A percentile compares a stretch with the other conserved stretches of the same genome.
phyloP scores from a whole-genome alignment of 2,329 filamentous ascomycete genomes.

The Phyllosticta capitalensis region DNA sequence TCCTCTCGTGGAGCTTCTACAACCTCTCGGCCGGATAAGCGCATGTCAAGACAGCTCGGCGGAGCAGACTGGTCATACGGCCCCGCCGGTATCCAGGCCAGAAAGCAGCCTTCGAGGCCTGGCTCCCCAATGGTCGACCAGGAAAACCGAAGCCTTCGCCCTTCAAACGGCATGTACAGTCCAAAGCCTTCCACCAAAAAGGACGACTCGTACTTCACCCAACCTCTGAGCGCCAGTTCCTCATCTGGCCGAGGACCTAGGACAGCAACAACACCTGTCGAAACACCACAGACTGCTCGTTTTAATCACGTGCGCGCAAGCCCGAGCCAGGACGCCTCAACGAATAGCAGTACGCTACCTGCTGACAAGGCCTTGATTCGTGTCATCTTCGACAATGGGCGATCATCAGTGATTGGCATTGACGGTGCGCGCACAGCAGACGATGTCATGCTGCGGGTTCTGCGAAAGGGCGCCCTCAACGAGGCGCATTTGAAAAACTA shows the following conservation, averaged over 20 bases:
- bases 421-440: conserved; percentile 85
- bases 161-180: conserved; percentile 52
- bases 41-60: conserved; percentile 38
- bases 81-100: conserved; percentile 26
- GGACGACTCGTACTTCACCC: conserved; percentile 47
- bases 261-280: conserved; percentile 13
- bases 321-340: conserved; percentile 72
- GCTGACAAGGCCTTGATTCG: conserved; percentile 81
- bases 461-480: conserved; percentile 78
- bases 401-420: conserved; percentile 90
- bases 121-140: conserved; percentile 60
- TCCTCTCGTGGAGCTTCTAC: conserved; percentile 39
- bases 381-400: conserved; percentile 84
- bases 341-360: conserved; percentile 68
- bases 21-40: conserved; percentile 37
- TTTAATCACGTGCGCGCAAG: conserved; percentile 64
- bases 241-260: conserved; percentile 24
- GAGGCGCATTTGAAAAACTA: conserved; percentile 91
- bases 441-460: conserved; percentile 80
- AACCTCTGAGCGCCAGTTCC: conserved; percentile 44
- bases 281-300: conserved; percentile 39
- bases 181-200: conserved; percentile 45
- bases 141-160: conserved; percentile 40
- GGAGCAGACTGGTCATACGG: conserved; percentile 26
- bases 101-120: conserved; percentile 56